phyloP scores from a whole-genome alignment of 2,329 filamentous ascomycete genomes.

The Penicillium sp. region DNA sequence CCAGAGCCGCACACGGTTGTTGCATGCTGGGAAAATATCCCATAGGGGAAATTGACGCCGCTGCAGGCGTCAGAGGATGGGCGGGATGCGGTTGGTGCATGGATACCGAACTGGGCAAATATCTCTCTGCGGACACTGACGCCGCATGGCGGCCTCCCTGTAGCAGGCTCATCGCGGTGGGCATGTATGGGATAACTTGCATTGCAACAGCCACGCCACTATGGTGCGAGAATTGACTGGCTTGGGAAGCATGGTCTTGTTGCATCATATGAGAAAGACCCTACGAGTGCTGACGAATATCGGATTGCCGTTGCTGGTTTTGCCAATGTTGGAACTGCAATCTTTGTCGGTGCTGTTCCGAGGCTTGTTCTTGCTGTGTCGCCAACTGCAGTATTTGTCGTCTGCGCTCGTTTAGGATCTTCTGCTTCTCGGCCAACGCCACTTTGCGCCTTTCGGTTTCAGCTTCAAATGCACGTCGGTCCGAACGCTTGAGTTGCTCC shows the following conservation, averaged over 20 bases:
- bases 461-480: background rate
- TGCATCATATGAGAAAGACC: background rate
- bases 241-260: background rate
- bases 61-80: background rate
- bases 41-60: no score
- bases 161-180: background rate
- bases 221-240: background rate
- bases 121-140: background rate
- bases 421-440: background rate
- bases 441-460: background rate
- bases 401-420: background rate
- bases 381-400: no score
- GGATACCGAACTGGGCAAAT: background rate
- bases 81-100: background rate
- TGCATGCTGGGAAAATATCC: no score
- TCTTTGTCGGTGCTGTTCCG: background rate
- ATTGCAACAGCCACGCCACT: background rate
- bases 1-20: background rate
- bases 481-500: constrained; percentile 30
- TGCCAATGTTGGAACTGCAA: background rate
- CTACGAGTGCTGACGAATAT: no score
- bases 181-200: background rate
- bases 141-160: background rate
- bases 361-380: background rate
- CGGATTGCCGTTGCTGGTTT: no score